Conservation (phyloP, 164 flowering plant genomes). For the Chloranthus sessilifolius region DNA sequence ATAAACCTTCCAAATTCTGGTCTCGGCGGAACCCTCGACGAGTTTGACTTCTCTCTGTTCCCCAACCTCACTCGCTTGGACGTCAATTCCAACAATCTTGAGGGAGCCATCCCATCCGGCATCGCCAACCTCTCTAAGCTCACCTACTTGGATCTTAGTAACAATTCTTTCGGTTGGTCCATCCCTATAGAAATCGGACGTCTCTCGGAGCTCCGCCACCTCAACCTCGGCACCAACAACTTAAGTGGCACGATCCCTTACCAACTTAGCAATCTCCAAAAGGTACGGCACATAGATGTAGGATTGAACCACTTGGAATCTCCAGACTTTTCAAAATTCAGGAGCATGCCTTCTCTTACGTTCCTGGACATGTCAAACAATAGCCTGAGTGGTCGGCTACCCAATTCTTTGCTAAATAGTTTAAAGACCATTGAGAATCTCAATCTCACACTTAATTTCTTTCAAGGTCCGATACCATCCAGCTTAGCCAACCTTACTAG, state of each 20-base stretch:
- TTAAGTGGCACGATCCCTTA: slow-evolving; percentile 20
- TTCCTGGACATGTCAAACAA: slow-evolving; percentile 18
- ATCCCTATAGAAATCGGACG: slow-evolving; percentile 23
- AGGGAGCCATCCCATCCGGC: background rate
- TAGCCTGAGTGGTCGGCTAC: slow-evolving; percentile 11
- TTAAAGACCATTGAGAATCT: too few relatives aligned
- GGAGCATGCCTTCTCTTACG: slow-evolving; percentile 20
- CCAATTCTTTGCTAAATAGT: too few relatives aligned
- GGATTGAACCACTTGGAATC: slow-evolving; percentile 12
- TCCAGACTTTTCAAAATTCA: slow-evolving; percentile 15
- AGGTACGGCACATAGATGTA: slow-evolving; percentile 19
- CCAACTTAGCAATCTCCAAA: slow-evolving; percentile 19
- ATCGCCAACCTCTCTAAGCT: slow-evolving; percentile 13
- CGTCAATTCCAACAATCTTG: slow-evolving; percentile 2
- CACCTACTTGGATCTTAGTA: slow-evolving; percentile 10
- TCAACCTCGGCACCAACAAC: slow-evolving; percentile 12
- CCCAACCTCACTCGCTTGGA: slow-evolving; percentile 7
- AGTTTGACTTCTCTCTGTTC: slow-evolving; percentile 8
- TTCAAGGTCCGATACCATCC: slow-evolving; percentile 15
- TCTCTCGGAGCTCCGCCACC: slow-evolving; percentile 12
- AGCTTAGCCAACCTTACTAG: slow-evolving; percentile 10
- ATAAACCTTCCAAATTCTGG: slow-evolving; percentile 7
- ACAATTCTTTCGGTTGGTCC: slow-evolving; percentile 13
- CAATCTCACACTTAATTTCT: slow-evolving; percentile 11
- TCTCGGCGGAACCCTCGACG: slow-evolving; percentile 7